Base-by-base conservation (phyloP, 306 rosid genomes). In the Prunus salicina region DNA sequence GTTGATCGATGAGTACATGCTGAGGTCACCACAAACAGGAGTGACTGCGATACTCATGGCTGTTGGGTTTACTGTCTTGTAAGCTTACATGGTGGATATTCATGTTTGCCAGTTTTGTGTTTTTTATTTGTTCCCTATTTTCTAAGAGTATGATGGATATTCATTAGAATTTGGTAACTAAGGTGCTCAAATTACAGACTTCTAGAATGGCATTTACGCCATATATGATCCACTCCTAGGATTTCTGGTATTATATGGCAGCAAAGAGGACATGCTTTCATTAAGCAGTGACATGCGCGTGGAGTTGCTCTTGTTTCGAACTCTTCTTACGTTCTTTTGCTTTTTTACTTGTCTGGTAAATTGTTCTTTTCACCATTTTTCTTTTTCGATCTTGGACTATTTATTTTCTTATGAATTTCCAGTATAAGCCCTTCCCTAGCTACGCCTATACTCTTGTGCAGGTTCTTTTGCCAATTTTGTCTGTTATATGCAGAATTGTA, bases 191-290 rank as follows among this genome's bases (percentile, higher is more conserved):
- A 47, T 47, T 12, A 47, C 15, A 15, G 8, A 15, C n/a, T 14
- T 32, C n/a, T 28, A 1, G 12, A 22, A 12, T 63, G 34, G 22
- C 4, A 28, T 30, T 14, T 30, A 28, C 34, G 12, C n/a, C 46
- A 63, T 63, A 13, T 6, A 34, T 13, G 67, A 15, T 63, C 19
- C 16, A 12, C 20, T 12, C 15, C 20, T 64, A 22, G 32, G 75
- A 56, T 68, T 65, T 64, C 72, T 76, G 56, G 66, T 71, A 60
- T 13, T 57, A 13, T 60, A 52, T 52, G 65, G 56, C 64, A 76
- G 58, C 63, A 70, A 65, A 30, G 53, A 64, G 6, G 32, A 32
- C 14, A 34, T 22, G 38, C 57, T 24, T 61, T 62, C 43, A 62
- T 13, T 5, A 62, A 62, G 67, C 16, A 13, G 38, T 24, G 12